Base-by-base conservation (phyloP, 2,329 filamentous ascomycete species). In the Pseudogymnoascus sp. region DNA sequence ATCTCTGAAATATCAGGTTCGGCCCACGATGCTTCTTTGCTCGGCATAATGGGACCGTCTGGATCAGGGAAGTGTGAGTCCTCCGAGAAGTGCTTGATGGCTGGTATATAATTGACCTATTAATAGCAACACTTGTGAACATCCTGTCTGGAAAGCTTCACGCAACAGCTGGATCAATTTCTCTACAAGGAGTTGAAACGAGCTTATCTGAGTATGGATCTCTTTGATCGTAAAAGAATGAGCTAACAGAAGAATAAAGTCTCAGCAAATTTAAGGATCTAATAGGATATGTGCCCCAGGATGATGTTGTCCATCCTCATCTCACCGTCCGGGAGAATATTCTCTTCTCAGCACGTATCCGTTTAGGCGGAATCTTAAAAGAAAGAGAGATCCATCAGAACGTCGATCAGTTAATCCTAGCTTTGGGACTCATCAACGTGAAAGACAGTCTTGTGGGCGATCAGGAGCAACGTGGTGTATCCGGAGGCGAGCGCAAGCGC, bases 271-370 rank as follows among this genome's bases (percentile, higher is more conserved):
- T 82, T 70, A 84, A 82, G 70, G 83, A 84, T 68, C 74, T 85
- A 62, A 83, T 85, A 27, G 82, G 82, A 21, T 85, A 84, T 63
- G 83, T 86, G 2, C 83, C 83, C 1, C 83, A 86, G 66, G 81
- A 86, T 64, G 84, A 86, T 68, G 78, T 86, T 27, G 77, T 86
- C 2, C 74, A 85, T 8, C 80, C 82, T 0, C 81, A 86, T 67
- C 71, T 86, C 52, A 86, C 83, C 0, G 82, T 86, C 4, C 78
- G 79, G 59, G 84, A 87, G 69, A 86, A 86, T 63, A 84, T 87
- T 42, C 72, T 84, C 4, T 82, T 86, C 64, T 84, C 82, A 0
- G 83, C 82, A 13, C 76, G 78, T 12, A 76, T 84, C 35, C 77
- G 81, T 13, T 72, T 86, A 12, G 81, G 82, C 0, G 72, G 76